Evolutionary conservation across 2,329 filamentous ascomycete species (phyloP), one percentile per base, ranked within the genome.

Genomic region (Claviceps sp.): DNA sequence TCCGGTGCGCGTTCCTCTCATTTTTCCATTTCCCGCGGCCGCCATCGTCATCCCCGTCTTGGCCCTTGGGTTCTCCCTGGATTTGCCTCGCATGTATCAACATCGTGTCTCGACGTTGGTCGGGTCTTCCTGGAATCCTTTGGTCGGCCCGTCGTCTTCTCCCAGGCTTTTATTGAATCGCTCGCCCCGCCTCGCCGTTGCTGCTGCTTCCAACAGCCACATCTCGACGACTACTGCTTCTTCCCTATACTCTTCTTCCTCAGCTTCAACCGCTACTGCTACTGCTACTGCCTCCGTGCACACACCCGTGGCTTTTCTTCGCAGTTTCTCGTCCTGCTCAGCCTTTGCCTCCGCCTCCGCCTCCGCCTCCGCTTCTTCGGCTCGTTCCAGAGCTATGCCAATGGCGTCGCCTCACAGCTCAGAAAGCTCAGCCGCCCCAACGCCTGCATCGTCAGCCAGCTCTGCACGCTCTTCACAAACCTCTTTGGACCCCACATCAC

Each of bases 401-500:
- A 63, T 63, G 64, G 60, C 64, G 56, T 61, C 63, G 53, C 58
- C 60, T 66, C 65, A 70, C 64, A 76, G 69, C 59, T 70, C 70
- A 60, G 67, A 69, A 60, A 72, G 67, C 60, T 70, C 69, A 63
- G 74, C 78, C 67, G 71, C 75, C 62, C 72, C 72, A 62, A 78
- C 75, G 52, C 76, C 77, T 65, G 72, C 73, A 59, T 78, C 76
- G 48, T 67, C 70, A 50, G 65, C 72, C 58, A 65, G 65, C 59
- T 74, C 74, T 50, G 69, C 63, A 56, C 73, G 70, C 55, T 74
- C 73, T 43, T 74, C 72, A 52, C 71, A 73, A 60, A 72, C 73
- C 49, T 72, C 75, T 61, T 69, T 75, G 56, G 78, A 80, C 61
- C 77, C 77, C 57, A 72, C 79, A 70, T 74, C 75, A 57, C 68